Percentiles rank a stretch among this genome's conserved stretches.
These are phyloP conservation scores for Hemisphaericaspora xylofermentans DNA, from an alignment of 1,139 yeast genomes.

Conservation along the genomic window DNA sequence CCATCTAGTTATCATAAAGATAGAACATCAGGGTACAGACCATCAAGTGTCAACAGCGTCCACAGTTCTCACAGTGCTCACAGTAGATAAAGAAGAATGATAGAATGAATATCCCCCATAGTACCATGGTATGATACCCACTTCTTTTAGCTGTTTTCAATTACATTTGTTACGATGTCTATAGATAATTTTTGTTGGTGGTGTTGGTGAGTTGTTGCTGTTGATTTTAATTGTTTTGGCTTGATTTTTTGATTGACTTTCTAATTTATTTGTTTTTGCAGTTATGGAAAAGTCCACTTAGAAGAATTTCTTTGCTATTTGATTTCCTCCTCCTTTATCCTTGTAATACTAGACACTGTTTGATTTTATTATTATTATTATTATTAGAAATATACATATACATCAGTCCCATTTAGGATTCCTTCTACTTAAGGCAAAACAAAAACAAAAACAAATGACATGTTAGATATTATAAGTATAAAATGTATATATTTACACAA, in stretches of 20 bases:
- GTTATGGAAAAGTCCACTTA: too few relatives aligned
- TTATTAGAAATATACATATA: background rate
- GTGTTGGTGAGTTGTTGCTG: too few relatives aligned
- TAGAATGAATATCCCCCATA: background rate
- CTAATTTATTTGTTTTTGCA: too few relatives aligned
- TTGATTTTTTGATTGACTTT: background rate
- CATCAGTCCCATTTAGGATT: background rate
- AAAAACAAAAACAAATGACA: background rate
- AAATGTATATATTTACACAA: too few relatives aligned
- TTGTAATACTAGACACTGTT: constrained; percentile 1
- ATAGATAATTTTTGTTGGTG: background rate
- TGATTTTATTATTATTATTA: background rate
- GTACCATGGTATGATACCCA: background rate
- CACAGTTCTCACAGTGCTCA: too few relatives aligned
- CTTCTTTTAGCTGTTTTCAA: too few relatives aligned
- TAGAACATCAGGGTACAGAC: constrained; percentile 39
- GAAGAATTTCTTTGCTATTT: too few relatives aligned
- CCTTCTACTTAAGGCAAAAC: background rate
- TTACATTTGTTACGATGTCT: background rate
- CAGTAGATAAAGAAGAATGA: background rate
- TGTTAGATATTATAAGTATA: too few relatives aligned
- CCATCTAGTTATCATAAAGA: constrained; percentile 60
- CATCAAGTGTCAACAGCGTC: constrained; percentile 4
- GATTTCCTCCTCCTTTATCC: too few relatives aligned
- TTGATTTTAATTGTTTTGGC: background rate